A percentile compares a stretch with the other conserved stretches of the same genome.
These are phyloP conservation scores for Leptographium wingfieldii DNA, from an alignment of 2,329 filamentous ascomycete species.

Conservation along the genomic window DNA sequence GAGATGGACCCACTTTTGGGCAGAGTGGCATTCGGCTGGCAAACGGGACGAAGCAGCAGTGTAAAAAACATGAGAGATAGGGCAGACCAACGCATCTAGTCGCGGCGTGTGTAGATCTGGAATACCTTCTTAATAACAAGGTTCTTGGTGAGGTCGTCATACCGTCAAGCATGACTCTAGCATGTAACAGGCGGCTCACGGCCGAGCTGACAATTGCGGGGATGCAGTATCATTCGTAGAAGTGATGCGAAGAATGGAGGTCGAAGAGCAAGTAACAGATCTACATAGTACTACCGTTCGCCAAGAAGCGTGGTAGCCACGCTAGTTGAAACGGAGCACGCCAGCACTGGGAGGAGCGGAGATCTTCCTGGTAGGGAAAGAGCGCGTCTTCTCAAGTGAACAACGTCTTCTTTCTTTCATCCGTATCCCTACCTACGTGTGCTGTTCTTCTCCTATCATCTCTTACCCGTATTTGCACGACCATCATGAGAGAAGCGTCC, in stretches of 20 bases:
- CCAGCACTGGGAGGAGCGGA: background rate
- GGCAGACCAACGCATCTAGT: background rate
- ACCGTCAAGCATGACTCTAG: no score
- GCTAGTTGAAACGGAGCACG: no score
- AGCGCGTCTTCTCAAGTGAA: background rate
- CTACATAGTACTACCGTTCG: no score
- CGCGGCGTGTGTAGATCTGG: background rate
- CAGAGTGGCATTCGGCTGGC: background rate
- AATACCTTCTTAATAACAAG: no score
- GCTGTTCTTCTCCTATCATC: background rate
- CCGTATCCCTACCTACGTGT: background rate
- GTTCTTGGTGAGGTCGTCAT: no score
- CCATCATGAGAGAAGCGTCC: no score
- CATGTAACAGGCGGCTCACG: no score
- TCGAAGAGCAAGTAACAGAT: no score
- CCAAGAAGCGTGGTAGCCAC: no score
- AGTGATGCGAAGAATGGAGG: no score
- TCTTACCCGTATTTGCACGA: background rate
- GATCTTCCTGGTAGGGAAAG: background rate
- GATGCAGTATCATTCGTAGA: no score
- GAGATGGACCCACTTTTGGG: background rate
- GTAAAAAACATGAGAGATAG: background rate
- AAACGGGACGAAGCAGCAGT: background rate
- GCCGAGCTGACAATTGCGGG: no score
- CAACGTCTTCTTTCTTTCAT: background rate